Evolutionary conservation across 768 basidiomycete species (phyloP).

Genomic region (Galerina sulciceps): DNA sequence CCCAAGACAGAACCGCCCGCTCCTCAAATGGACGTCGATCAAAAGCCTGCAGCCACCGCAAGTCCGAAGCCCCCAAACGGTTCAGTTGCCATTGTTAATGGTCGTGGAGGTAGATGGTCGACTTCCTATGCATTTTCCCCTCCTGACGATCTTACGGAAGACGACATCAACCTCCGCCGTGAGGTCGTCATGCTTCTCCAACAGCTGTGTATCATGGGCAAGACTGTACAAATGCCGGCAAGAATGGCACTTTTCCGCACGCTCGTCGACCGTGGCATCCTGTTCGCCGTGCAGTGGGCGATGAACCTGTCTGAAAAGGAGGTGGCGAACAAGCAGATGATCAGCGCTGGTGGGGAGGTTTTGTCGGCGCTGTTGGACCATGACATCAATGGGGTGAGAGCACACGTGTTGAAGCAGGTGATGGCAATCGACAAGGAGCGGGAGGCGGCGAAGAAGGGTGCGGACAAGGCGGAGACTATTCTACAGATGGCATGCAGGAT

Average conservation of each 20-base stretch:
- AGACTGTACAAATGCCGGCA: slow-evolving; percentile 90
- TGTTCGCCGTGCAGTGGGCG: slow-evolving; percentile 94
- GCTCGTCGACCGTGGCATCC: slow-evolving; percentile 85
- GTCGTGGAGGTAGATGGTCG: slow-evolving; percentile 27
- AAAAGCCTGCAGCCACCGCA: slow-evolving; percentile 23
- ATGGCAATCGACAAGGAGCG: slow-evolving; percentile 71
- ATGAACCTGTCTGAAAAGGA: slow-evolving; percentile 70
- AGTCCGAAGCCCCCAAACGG: slow-evolving; percentile 36
- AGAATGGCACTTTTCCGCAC: slow-evolving; percentile 86
- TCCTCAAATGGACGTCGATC: slow-evolving; percentile 44
- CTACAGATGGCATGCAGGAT: slow-evolving; percentile 76
- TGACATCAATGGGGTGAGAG: slow-evolving; percentile 84
- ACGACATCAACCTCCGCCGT: slow-evolving; percentile 59
- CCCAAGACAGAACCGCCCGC: slow-evolving; percentile 32
- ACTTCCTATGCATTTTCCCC: slow-evolving; percentile 58
- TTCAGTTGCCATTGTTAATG: slow-evolving; percentile 22
- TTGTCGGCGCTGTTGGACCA: slow-evolving; percentile 87
- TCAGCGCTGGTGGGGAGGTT: slow-evolving; percentile 86
- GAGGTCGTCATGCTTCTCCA: slow-evolving; percentile 90
- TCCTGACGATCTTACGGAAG: slow-evolving; percentile 56
- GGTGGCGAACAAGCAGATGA: slow-evolving; percentile 53
- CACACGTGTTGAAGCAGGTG: slow-evolving; percentile 84
- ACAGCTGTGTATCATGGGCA: slow-evolving; percentile 93
- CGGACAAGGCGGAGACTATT: slow-evolving; percentile 73
- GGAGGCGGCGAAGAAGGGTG: slow-evolving; percentile 55